Conservation (phyloP, 345 rosid species). For the Pistacia integerrima region DNA sequence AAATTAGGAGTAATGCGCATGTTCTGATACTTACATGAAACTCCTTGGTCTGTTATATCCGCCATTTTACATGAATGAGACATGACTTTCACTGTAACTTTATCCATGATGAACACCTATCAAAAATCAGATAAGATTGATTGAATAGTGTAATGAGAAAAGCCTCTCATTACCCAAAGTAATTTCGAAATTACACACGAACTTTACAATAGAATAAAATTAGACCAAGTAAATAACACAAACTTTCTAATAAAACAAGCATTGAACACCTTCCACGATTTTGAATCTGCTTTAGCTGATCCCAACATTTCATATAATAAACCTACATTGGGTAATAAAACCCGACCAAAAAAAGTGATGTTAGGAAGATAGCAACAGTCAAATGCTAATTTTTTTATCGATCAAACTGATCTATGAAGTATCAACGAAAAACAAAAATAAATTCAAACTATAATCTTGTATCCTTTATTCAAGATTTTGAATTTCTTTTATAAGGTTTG, state of each 20-base stretch:
- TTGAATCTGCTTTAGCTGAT: constrained; percentile 63
- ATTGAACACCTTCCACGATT: constrained; percentile 75
- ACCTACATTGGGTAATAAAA: constrained; percentile 35
- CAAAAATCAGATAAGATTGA: constrained; percentile 11
- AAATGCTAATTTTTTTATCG: too few relatives aligned
- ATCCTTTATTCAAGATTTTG: too few relatives aligned
- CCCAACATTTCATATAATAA: constrained; percentile 86
- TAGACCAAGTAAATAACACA: too few relatives aligned
- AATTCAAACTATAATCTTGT: too few relatives aligned
- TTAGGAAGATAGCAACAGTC: not conserved
- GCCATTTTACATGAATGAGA: constrained; percentile 90
- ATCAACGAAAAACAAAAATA: too few relatives aligned
- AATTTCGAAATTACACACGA: not conserved
- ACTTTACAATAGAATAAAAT: too few relatives aligned
- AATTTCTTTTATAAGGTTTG: too few relatives aligned
- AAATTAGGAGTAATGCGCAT: not conserved
- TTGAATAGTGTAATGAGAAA: not conserved
- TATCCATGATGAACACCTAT: constrained; percentile 92
- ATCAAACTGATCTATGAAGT: too few relatives aligned
- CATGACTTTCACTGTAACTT: constrained; percentile 88
- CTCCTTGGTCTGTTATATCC: constrained; percentile 93
- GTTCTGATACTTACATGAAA: constrained; percentile 65
- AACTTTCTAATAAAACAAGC: too few relatives aligned
- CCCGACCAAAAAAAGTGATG: not conserved
- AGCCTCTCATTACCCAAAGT: not conserved